Base-by-base conservation (phyloP, 495 filamentous ascomycete genomes). In the Penicillium odoratum region DNA sequence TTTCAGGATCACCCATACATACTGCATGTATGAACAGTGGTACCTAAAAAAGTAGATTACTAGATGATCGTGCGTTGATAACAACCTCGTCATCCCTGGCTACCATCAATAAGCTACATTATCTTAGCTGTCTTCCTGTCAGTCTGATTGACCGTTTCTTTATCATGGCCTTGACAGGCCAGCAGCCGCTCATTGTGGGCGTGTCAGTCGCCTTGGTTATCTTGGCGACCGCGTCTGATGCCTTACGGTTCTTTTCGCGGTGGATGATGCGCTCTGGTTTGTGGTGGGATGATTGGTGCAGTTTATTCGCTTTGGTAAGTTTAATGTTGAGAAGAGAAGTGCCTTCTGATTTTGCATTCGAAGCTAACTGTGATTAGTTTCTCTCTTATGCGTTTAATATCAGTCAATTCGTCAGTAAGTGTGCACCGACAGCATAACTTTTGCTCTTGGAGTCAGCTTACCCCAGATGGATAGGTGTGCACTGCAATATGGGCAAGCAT, bases 211-310 rank as follows among this genome's bases (percentile, higher is more conserved):
- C 38, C n/a, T 40, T 40, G 38, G n/a, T 40, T 11, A 40, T 40
- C 38, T 40, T 40, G 38, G 38, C 38, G 38, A 40, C 38, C 3
- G 38, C 13, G 15, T 40, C 38, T 15, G 38, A 40, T 40, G 38
- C 13, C 15, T 40, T 40, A 13, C 38, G 38, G 15, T 40, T 40
- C 38, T 40, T n/a, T n/a, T 40, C 38, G 16, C 38, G 38, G 38
- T 40, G 38, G 38, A 40, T 40, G 38, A 40, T 40, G 38, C 10
- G 38, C 13, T 40, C 38, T n/a, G 38, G 38, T 40, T 40, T 40
- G n/a, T 40, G 38, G 38, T 40, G 38, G 38, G 38, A 40, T 40
- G 38, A 40, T 40, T 40, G 38, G 38, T 40, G 38, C 38, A 40
- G 38, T 40, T 40, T 40, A 40, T 13, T 40, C n/a, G 38, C 38